phyloP scores from a whole-genome alignment of 176 grass and related monocot species.

The Oryza punctata region DNA sequence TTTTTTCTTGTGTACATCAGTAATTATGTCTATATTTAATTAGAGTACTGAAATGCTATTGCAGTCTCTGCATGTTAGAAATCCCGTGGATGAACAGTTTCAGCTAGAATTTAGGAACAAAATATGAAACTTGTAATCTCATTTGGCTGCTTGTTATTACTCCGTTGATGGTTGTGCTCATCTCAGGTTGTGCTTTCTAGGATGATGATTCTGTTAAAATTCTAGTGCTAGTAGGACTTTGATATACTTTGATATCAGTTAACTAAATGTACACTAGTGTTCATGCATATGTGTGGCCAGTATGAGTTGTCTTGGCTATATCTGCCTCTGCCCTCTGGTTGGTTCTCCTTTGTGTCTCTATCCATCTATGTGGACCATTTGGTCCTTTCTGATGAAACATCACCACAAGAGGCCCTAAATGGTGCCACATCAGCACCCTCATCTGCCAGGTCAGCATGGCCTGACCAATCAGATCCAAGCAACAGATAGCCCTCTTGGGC shows the following conservation, averaged over 20 bases:
- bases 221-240: background rate
- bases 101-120: background rate
- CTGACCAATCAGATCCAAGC: conserved; percentile 56
- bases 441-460: conserved; percentile 65
- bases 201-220: background rate
- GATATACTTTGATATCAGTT: background rate
- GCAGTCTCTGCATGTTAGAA: background rate
- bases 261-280: background rate
- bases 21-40: conserved; percentile 38
- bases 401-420: conserved; percentile 32
- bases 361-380: background rate
- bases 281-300: conserved; percentile 13
- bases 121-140: background rate
- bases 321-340: conserved; percentile 20
- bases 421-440: conserved; percentile 48
- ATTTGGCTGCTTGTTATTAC: background rate
- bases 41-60: conserved; percentile 19
- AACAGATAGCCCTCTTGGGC: conserved; percentile 57
- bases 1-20: conserved; percentile 5
- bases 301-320: conserved; percentile 10
- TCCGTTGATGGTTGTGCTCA: background rate
- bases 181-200: background rate
- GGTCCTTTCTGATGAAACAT: conserved; percentile 5
- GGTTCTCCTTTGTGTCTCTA: conserved; percentile 8
- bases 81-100: background rate